Percentiles rank a stretch among this genome's conserved stretches.
Conservation (phyloP, 805 yeast genomes). For the Grigorovia jiainica region DNA sequence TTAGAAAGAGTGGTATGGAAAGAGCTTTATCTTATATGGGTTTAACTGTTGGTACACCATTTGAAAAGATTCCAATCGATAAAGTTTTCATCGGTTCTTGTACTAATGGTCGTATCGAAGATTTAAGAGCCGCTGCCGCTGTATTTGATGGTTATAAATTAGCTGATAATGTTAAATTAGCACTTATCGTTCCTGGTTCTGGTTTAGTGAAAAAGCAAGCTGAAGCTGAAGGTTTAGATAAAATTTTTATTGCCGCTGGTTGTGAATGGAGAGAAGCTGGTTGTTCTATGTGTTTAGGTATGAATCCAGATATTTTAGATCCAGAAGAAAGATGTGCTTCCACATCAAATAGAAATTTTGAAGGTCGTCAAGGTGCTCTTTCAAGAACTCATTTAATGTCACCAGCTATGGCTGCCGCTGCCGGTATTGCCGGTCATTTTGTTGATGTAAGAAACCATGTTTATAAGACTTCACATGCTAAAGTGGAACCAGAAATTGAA, state of each 20-base stretch:
- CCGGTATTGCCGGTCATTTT: slow-evolving; percentile 85
- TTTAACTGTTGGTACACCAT: slow-evolving; percentile 69
- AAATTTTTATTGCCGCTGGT: slow-evolving; percentile 84
- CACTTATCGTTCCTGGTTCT: slow-evolving; percentile 94
- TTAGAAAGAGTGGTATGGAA: slow-evolving; percentile 73
- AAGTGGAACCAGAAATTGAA: slow-evolving; percentile 42
- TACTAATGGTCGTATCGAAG: slow-evolving; percentile 96
- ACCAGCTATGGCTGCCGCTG: slow-evolving; percentile 99
- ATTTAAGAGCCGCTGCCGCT: slow-evolving; percentile 87
- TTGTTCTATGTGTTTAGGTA: slow-evolving; percentile 98
- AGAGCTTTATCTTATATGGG: slow-evolving; percentile 93
- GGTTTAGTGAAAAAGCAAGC: slow-evolving; percentile 92
- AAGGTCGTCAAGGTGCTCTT: slow-evolving; percentile 96
- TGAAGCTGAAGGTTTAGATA: slow-evolving; percentile 89
- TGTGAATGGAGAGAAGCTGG: slow-evolving; percentile 99
- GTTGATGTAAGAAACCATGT: slow-evolving; percentile 81
- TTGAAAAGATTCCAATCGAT: slow-evolving; percentile 65
- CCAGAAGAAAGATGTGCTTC: slow-evolving; percentile 98
- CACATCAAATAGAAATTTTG: slow-evolving; percentile 98
- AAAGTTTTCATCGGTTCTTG: slow-evolving; percentile 97
- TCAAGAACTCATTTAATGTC: slow-evolving; percentile 97
- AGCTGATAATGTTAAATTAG: slow-evolving; percentile 72
- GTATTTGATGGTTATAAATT: slow-evolving; percentile 85
- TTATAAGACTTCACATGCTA: slow-evolving; percentile 49
- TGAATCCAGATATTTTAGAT: slow-evolving; percentile 94